These are phyloP conservation scores for Fusarium guadeloupense DNA, from an alignment of 2,329 filamentous ascomycete genomes.

Conservation along the genomic window DNA sequence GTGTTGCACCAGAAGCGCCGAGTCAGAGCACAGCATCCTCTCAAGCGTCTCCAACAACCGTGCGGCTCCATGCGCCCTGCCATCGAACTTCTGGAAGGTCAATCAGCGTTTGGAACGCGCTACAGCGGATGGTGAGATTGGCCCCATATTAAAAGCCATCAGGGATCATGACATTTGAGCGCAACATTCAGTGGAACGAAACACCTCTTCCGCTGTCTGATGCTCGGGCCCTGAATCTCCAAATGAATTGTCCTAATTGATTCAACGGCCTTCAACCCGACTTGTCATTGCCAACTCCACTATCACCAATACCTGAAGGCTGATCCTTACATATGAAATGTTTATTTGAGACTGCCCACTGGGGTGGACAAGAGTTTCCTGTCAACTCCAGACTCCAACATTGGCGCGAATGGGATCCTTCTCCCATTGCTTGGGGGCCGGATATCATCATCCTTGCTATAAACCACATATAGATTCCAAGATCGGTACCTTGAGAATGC, in stretches of 20 bases:
- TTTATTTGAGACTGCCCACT: conserved; percentile 36
- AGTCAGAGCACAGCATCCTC: conserved; percentile 19
- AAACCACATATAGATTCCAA: conserved; percentile 5
- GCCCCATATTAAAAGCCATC: conserved; percentile 41
- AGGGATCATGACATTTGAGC: conserved; percentile 33
- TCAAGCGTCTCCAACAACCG: conserved; percentile 30
- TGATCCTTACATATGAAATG: conserved; percentile 1
- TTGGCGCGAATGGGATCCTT: neutral
- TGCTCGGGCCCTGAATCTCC: conserved; percentile 28
- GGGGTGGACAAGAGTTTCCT: conserved; percentile 11
- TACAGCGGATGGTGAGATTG: conserved; percentile 39
- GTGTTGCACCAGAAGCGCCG: conserved; percentile 18
- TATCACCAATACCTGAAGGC: neutral
- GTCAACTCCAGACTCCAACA: neutral
- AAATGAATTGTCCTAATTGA: conserved; percentile 29
- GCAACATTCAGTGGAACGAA: conserved; percentile 42
- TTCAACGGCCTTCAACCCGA: conserved; percentile 15
- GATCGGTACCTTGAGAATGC: neutral
- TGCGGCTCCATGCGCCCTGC: conserved; percentile 41
- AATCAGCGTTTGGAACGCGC: conserved; percentile 43
- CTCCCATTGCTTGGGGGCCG: neutral
- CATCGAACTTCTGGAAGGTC: conserved; percentile 45
- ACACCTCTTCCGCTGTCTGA: conserved; percentile 16
- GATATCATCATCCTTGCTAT: conserved; percentile 7
- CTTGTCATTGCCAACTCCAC: conserved; percentile 2